A percentile compares a stretch with the other conserved stretches of the same genome.
These are phyloP conservation scores for Panicum virgatum DNA, from an alignment of 202 grass and related monocot species.

Conservation along the genomic window DNA sequence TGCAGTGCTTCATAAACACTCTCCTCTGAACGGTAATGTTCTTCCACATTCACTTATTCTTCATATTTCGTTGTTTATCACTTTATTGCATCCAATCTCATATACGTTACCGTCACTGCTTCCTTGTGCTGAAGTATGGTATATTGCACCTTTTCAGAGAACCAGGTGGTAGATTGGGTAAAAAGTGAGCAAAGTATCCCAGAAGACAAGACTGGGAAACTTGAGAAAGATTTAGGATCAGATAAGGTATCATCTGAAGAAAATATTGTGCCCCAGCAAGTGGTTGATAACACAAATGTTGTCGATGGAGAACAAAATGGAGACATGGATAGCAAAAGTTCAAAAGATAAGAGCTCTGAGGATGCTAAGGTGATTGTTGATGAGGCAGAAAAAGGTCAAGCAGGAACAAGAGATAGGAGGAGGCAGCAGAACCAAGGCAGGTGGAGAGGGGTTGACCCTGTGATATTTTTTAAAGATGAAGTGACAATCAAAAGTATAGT, in stretches of 20 bases:
- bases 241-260: slow-evolving; percentile 47
- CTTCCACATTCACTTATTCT: slow-evolving; percentile 8
- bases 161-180: slow-evolving; percentile 41
- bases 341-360: slow-evolving; percentile 40
- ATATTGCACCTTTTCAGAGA: slow-evolving; percentile 46
- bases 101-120: background rate
- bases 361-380: slow-evolving; percentile 40
- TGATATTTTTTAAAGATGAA: slow-evolving; percentile 89
- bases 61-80: slow-evolving; percentile 19
- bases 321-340: slow-evolving; percentile 28
- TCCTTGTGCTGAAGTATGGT: slow-evolving; percentile 19
- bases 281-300: slow-evolving; percentile 34
- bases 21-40: slow-evolving; percentile 57
- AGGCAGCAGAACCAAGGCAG: slow-evolving; percentile 70
- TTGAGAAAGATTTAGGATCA: slow-evolving; percentile 29
- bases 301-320: slow-evolving; percentile 42
- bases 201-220: slow-evolving; percentile 35
- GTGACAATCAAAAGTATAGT: slow-evolving; percentile 68
- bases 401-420: slow-evolving; percentile 41
- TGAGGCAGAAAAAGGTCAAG: slow-evolving; percentile 53
- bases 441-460: slow-evolving; percentile 96
- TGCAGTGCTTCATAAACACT: slow-evolving; percentile 82
- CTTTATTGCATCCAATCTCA: slow-evolving; percentile 9
- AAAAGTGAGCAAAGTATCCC: slow-evolving; percentile 40
- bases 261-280: slow-evolving; percentile 30